phyloP scores from a whole-genome alignment of 805 yeast species.

The Pichia sporocuriosa region DNA sequence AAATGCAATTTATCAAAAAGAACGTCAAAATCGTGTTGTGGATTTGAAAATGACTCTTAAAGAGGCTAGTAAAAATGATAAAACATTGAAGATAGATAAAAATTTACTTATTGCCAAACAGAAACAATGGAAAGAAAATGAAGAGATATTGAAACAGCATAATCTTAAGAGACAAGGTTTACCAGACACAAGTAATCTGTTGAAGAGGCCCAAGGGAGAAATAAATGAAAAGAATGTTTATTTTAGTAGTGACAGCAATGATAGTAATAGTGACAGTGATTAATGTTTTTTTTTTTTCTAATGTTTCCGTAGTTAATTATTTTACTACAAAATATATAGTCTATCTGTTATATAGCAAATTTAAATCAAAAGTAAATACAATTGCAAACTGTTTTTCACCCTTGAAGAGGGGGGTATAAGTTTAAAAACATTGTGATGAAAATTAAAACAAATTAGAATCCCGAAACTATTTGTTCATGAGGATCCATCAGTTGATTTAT shows the following conservation, averaged over 20 bases:
- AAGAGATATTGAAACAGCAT: not conserved
- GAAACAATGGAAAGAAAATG: conserved; percentile 3
- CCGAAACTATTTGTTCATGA: too few relatives aligned
- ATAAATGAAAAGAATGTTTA: conserved; percentile 2
- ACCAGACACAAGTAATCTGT: too few relatives aligned
- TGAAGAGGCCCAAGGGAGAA: too few relatives aligned
- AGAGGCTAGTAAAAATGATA: conserved; percentile 3
- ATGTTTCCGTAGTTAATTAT: too few relatives aligned
- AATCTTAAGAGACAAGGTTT: not conserved
- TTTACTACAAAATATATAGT: not conserved
- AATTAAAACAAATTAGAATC: too few relatives aligned
- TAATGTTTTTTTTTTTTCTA: too few relatives aligned
- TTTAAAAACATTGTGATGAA: too few relatives aligned
- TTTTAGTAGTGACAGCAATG: conserved; percentile 5
- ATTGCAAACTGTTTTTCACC: too few relatives aligned
- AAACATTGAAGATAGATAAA: conserved; percentile 5
- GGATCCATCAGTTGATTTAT: not conserved
- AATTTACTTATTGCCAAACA: not conserved
- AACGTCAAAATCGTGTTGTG: not conserved
- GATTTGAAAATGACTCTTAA: not conserved
- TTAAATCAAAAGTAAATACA: not conserved
- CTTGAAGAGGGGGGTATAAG: too few relatives aligned
- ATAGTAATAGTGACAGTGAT: conserved; percentile 5
- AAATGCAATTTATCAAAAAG: conserved; percentile 1
- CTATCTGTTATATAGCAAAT: not conserved